Evolutionary conservation across 176 grass and related monocot genomes (phyloP).

Genomic region (Oryza meridionalis): DNA sequence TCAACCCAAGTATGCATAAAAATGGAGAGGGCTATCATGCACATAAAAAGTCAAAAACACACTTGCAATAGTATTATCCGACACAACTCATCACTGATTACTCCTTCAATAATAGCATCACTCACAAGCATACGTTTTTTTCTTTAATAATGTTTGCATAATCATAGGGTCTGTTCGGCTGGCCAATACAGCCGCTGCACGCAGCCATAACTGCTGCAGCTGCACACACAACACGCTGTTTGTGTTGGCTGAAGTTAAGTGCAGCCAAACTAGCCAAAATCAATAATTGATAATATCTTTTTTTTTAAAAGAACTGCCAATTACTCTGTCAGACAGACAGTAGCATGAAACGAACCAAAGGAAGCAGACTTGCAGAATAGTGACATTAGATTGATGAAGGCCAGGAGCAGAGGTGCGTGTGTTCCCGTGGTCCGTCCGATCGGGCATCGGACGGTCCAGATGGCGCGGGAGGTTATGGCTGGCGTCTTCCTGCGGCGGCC

Average conservation of each 20-base stretch:
- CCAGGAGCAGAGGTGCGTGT: neutral
- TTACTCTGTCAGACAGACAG: neutral
- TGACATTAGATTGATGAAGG: neutral
- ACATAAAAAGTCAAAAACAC: neutral
- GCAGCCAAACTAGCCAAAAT: too few relatives aligned
- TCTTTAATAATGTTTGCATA: neutral
- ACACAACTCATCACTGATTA: neutral
- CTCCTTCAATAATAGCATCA: neutral
- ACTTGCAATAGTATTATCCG: neutral
- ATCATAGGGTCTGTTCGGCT: neutral
- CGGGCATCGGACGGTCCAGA: neutral
- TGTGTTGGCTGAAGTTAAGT: too few relatives aligned
- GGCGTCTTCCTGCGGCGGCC: neutral
- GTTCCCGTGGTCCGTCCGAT: neutral
- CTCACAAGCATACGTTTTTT: neutral
- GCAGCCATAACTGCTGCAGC: too few relatives aligned
- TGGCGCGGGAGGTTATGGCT: neutral
- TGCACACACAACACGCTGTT: too few relatives aligned
- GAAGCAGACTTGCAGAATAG: too few relatives aligned
- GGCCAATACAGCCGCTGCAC: too few relatives aligned
- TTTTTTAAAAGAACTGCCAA: too few relatives aligned
- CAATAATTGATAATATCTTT: too few relatives aligned
- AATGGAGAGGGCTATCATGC: neutral
- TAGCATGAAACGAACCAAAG: too few relatives aligned
- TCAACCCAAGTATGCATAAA: neutral